phyloP scores from a whole-genome alignment of 176 grass and related monocot genomes.

The Paspalum notatum region DNA sequence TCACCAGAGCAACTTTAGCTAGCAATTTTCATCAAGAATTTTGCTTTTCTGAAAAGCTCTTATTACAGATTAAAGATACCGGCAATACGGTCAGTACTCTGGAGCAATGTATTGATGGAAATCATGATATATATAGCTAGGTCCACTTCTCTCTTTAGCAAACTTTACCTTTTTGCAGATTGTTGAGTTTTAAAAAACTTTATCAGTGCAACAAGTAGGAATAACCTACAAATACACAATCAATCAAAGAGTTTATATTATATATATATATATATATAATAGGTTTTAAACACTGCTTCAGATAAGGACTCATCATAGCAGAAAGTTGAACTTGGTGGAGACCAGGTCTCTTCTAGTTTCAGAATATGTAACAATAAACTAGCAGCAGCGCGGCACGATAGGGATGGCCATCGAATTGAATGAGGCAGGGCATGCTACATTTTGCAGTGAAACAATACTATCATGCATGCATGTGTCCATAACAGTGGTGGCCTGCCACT shows the following conservation, averaged over 20 bases:
- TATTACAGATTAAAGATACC: conserved; percentile 55
- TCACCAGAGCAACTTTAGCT: conserved; percentile 41
- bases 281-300: conserved; percentile 23
- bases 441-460: conserved; percentile 56
- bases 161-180: conserved; percentile 31
- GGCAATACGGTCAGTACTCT: conserved; percentile 53
- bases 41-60: conserved; percentile 49
- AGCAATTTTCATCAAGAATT: conserved; percentile 29
- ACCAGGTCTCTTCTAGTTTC: conserved; percentile 50
- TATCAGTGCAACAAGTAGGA: neutral
- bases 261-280: neutral
- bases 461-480: conserved; percentile 41
- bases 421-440: conserved; percentile 46
- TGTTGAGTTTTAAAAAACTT: conserved; percentile 8
- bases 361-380: conserved; percentile 35
- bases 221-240: neutral
- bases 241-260: neutral
- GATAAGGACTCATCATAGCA: conserved; percentile 36
- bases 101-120: conserved; percentile 54
- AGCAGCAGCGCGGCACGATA: neutral
- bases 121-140: conserved; percentile 43
- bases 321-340: conserved; percentile 36
- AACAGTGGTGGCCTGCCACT: conserved; percentile 49
- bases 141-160: conserved; percentile 32
- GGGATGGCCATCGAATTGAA: conserved; percentile 9